A percentile compares a stretch with the other conserved stretches of the same genome.
Conservation (phyloP, 148 eudicot genomes). For the Amaranthus cruentus region DNA sequence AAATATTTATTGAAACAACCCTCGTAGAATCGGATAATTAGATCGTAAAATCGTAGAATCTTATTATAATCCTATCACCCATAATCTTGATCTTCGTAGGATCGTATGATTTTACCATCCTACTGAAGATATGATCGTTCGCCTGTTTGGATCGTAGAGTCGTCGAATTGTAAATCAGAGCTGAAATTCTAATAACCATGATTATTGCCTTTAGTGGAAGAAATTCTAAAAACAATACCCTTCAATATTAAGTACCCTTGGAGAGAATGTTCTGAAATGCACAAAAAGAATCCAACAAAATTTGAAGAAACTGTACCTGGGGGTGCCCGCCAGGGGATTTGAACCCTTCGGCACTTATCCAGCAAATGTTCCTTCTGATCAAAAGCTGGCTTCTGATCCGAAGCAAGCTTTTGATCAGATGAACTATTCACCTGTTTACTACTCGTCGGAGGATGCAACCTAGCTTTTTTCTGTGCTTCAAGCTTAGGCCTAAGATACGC, state of each 20-base stretch:
- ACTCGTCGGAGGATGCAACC: slow-evolving; percentile 33
- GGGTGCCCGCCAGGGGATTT: slow-evolving; percentile 74
- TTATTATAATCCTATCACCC: too few relatives aligned
- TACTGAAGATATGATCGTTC: too few relatives aligned
- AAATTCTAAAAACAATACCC: slow-evolving; percentile 3
- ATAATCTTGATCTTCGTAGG: too few relatives aligned
- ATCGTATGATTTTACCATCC: too few relatives aligned
- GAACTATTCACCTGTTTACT: slow-evolving; percentile 32
- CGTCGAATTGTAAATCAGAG: too few relatives aligned
- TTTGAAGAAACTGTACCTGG: slow-evolving; percentile 61
- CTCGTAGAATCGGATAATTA: too few relatives aligned
- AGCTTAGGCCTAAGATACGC: slow-evolving; percentile 46
- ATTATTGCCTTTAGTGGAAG: not conserved
- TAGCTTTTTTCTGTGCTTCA: slow-evolving; percentile 54
- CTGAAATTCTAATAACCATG: too few relatives aligned
- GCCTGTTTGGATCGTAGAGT: too few relatives aligned
- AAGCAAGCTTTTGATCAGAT: slow-evolving; percentile 11
- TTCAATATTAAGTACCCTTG: slow-evolving; percentile 11
- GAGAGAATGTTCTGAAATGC: slow-evolving; percentile 26
- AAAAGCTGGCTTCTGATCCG: slow-evolving; percentile 31
- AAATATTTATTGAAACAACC: too few relatives aligned
- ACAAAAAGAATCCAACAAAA: slow-evolving; percentile 23
- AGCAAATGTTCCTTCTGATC: slow-evolving; percentile 41
- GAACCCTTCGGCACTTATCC: slow-evolving; percentile 61
- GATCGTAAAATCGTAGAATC: too few relatives aligned